A percentile compares a stretch with the other conserved stretches of the same genome.
These are phyloP conservation scores for Brasilioporus rufonigricans DNA, from an alignment of 768 basidiomycete species.

Conservation along the genomic window DNA sequence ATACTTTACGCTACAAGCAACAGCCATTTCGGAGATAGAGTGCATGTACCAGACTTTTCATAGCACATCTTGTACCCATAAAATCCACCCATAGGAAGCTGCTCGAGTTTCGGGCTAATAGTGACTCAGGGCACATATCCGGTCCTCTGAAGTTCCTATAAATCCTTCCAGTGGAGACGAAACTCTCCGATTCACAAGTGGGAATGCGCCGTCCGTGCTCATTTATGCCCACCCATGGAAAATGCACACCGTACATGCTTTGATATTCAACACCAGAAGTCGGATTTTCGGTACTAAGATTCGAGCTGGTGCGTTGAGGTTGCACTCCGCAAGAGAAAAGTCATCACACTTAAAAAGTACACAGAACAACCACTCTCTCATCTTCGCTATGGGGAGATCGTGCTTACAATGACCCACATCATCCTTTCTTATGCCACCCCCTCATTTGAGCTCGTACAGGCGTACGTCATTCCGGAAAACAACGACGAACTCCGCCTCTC, in stretches of 20 bases:
- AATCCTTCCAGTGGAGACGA: not conserved
- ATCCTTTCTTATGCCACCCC: not conserved
- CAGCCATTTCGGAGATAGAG: no score
- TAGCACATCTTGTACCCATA: not conserved
- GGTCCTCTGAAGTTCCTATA: not conserved
- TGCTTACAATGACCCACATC: not conserved
- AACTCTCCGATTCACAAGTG: not conserved
- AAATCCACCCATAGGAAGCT: not conserved
- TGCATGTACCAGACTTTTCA: not conserved
- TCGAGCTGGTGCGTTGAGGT: not conserved
- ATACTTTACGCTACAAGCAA: not conserved
- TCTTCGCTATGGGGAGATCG: not conserved
- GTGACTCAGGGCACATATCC: not conserved
- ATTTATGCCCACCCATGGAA: not conserved
- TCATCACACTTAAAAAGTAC: not conserved
- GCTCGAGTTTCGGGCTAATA: not conserved
- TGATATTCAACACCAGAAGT: not conserved
- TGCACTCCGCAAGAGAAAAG: not conserved
- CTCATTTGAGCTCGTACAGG: not conserved
- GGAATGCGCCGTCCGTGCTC: not conserved
- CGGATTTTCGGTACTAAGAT: not conserved
- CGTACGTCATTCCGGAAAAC: not conserved
- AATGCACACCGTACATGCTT: not conserved
- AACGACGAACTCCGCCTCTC: not conserved
- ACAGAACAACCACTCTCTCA: not conserved